Evolutionary conservation across 176 grass and related monocot species (phyloP).

Genomic region (Aegilops speltoides): DNA sequence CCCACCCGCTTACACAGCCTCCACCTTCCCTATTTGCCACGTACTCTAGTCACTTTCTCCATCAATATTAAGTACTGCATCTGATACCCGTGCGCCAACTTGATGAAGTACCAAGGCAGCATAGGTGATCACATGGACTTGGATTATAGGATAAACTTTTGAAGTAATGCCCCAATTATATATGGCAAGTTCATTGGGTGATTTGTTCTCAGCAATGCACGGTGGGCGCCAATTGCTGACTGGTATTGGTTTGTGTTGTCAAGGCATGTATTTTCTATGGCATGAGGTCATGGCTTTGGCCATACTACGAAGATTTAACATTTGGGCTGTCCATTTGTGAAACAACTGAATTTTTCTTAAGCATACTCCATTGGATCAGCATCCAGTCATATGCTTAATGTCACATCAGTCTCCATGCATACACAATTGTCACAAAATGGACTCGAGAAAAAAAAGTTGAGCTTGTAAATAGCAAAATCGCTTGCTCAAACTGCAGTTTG

Average conservation of each 20-base stretch:
- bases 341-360: background rate
- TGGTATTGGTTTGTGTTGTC: background rate
- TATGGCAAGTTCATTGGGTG: background rate
- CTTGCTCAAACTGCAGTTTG: background rate
- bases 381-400: background rate
- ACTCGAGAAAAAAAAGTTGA: background rate
- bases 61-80: background rate
- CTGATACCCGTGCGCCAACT: background rate
- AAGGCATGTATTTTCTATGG: background rate
- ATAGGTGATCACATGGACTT: background rate
- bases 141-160: background rate
- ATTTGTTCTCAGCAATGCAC: background rate
- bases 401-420: background rate
- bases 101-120: background rate
- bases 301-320: background rate
- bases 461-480: no score
- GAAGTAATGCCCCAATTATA: background rate
- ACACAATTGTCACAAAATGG: background rate
- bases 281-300: background rate
- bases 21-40: background rate
- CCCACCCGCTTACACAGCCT: background rate
- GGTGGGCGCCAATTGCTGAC: background rate
- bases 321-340: background rate
- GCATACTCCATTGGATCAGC: background rate
- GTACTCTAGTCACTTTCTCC: background rate